These are phyloP conservation scores for Aspergillus sparsus DNA, from an alignment of 495 filamentous ascomycete genomes.

Conservation along the genomic window DNA sequence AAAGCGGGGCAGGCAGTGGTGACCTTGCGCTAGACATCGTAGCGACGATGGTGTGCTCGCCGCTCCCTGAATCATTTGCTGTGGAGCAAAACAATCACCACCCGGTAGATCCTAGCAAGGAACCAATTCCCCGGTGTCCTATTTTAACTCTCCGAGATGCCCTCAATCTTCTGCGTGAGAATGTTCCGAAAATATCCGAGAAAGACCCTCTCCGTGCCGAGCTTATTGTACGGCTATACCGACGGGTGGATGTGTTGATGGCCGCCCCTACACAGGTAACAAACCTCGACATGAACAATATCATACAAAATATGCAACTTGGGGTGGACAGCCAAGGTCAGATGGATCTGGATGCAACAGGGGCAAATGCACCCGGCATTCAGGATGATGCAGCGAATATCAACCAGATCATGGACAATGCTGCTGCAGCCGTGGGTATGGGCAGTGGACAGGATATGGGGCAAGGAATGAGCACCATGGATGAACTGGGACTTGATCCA, in stretches of 20 bases:
- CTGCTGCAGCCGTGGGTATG: constrained; percentile 39
- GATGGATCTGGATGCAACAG: constrained; percentile 38
- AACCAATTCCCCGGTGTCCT: constrained; percentile 39
- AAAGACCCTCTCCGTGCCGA: constrained; percentile 63
- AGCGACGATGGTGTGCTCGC: constrained; percentile 71
- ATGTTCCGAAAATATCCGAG: constrained; percentile 62
- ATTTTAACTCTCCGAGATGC: constrained; percentile 66
- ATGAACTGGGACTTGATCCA: constrained; percentile 14
- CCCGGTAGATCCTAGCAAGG: constrained; percentile 42
- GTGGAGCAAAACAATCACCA: constrained; percentile 46
- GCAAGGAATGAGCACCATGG: constrained; percentile 33
- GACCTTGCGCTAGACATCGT: constrained; percentile 73
- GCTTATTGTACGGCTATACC: constrained; percentile 70
- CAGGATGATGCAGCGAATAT: constrained; percentile 43
- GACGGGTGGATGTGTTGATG: constrained; percentile 67
- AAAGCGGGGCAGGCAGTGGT: constrained; percentile 53
- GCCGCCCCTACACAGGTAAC: constrained; percentile 44
- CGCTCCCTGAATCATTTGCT: constrained; percentile 53
- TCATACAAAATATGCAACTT: constrained; percentile 45
- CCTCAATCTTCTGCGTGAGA: constrained; percentile 63
- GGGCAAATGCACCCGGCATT: constrained; percentile 22
- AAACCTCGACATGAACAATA: constrained; percentile 44
- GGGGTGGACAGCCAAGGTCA: constrained; percentile 37
- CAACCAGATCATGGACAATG: constrained; percentile 51
- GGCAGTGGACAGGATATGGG: constrained; percentile 36